phyloP scores from a whole-genome alignment of 768 basidiomycete species.

The Cystobasidium ongulense region DNA sequence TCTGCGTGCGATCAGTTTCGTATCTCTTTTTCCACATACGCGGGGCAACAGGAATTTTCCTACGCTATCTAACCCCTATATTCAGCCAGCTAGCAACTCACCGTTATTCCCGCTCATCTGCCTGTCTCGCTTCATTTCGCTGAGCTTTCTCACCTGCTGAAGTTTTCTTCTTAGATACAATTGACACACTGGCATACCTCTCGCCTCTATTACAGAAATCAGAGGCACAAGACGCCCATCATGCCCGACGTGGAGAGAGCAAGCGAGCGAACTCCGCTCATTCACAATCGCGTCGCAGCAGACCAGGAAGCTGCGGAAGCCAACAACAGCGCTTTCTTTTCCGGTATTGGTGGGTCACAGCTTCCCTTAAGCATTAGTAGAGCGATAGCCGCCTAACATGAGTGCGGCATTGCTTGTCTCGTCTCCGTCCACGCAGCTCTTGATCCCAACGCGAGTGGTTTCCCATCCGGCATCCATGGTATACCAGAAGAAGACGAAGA shows the following conservation, averaged over 20 bases:
- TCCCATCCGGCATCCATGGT: conserved; percentile 3
- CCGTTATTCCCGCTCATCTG: neutral
- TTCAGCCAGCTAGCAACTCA: neutral
- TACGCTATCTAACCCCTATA: neutral
- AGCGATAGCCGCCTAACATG: neutral
- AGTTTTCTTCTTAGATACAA: too few relatives aligned
- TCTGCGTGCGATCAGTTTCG: neutral
- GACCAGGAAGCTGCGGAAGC: conserved; percentile 19
- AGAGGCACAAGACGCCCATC: neutral
- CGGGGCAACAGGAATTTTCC: neutral
- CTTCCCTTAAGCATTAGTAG: neutral
- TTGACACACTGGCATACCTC: neutral
- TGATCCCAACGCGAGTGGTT: conserved; percentile 19
- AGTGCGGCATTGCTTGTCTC: neutral
- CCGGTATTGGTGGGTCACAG: conserved; percentile 7
- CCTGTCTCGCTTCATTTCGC: neutral
- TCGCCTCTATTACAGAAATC: neutral
- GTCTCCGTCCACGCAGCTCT: conserved; percentile 15
- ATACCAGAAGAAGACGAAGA: conserved; percentile 25
- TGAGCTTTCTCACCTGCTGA: neutral
- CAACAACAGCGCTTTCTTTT: conserved; percentile 18
- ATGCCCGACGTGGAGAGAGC: conserved; percentile 18
- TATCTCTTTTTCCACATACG: neutral
- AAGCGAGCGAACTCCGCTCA: conserved; percentile 29
- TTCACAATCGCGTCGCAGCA: neutral